Base-by-base conservation (phyloP, 2,329 filamentous ascomycete species). In the Furcasterigmium sp. region DNA sequence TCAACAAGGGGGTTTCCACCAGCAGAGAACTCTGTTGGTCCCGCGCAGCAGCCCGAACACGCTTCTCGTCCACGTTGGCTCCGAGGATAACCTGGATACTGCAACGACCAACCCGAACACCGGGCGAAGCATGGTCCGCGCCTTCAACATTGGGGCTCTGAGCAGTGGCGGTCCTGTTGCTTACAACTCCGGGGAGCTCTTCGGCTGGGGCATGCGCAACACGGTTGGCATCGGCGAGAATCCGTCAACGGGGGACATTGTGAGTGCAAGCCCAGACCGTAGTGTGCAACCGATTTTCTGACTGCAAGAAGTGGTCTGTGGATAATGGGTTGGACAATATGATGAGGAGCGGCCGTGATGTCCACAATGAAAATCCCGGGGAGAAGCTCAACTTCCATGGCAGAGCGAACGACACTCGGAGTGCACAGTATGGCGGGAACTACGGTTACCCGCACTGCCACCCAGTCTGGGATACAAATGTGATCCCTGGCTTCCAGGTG, bases 181-280 rank as follows among this genome's bases (percentile, higher is more conserved):
- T 15, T 35, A 35, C 32, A 35, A 35, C 32, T 35, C 32, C 2
- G 32, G 32, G 11, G 32, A n/a, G n/a, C 32, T 76, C 1, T 60
- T 80, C 3, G 76, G 83, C 14, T 89, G 84, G 84, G 85, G 85
- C 9, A 67, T 90, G 41, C 73, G 84, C 26, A 89, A 89, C 58
- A 81, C 81, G 1, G 84, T 87, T 4, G 85, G 84, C 9, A 63
- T 89, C 4, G 81, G 68, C n/a, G 83, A 85, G 59, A 71, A 87
- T 42, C 73, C 72, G 1, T 44, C 55, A 4, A 67, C 67, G 1
- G 76, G 75, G 17, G 72, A 68, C 14, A 67, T 80, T 18, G 32
- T 35, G 18, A 17, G 32, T n/a, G n/a, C n/a, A n/a, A n/a, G n/a
- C n/a, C n/a, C 15, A 13, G 29, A 14, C 13, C 9, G 5, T 15